Conservation (phyloP, 495 filamentous ascomycete species). For the Penicillium coprophilum region DNA sequence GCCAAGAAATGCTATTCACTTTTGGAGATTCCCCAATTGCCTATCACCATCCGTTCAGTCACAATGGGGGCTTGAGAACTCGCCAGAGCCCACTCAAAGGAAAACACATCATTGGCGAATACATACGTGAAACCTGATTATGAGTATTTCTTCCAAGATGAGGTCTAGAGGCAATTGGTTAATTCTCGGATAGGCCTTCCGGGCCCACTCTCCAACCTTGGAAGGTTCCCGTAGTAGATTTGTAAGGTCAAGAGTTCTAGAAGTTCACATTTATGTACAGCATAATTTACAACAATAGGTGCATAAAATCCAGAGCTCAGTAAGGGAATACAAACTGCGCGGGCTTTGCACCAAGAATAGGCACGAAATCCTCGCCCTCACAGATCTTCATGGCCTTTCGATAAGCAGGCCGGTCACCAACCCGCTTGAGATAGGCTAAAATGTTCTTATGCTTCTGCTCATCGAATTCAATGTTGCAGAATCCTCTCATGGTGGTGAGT, state of each 20-base stretch:
- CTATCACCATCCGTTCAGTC: no score
- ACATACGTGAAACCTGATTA: no score
- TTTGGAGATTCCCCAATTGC: no score
- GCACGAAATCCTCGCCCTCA: constrained; percentile 36
- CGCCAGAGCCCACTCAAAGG: no score
- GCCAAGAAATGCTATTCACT: no score
- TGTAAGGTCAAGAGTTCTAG: not conserved
- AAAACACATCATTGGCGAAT: no score
- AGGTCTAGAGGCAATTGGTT: not conserved
- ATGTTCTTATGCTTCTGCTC: constrained; percentile 27
- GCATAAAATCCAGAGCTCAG: not conserved
- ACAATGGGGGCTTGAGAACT: no score
- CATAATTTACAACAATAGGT: not conserved
- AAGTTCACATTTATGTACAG: not conserved
- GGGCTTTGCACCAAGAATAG: constrained; percentile 19
- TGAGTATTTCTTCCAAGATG: no score
- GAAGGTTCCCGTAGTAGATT: not conserved
- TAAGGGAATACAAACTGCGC: constrained; percentile 14
- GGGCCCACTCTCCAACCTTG: not conserved
- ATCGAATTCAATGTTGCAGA: constrained; percentile 39
- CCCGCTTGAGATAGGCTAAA: constrained; percentile 26
- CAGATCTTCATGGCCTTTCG: constrained; percentile 31
- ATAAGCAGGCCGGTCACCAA: constrained; percentile 31
- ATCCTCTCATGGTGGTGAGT: constrained; percentile 56
- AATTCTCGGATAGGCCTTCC: not conserved